Evolutionary conservation across 2,329 filamentous ascomycete species (phyloP), one percentile per base, ranked within the genome.

Genomic region (Beauveria bassiana): DNA sequence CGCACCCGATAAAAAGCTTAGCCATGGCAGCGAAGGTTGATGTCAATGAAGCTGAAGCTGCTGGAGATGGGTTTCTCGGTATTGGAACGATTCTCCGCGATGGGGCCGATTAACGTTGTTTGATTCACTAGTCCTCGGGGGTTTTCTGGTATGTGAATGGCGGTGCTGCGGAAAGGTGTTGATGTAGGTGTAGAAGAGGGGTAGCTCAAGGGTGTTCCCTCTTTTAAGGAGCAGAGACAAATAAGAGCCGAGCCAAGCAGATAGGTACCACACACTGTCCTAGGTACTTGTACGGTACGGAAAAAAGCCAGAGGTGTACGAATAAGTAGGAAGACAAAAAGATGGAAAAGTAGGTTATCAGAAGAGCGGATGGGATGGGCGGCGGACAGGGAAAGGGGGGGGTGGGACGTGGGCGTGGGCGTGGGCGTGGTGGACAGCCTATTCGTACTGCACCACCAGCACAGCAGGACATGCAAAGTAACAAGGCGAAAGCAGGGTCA

Each of bases 1-100:
- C 88, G 79, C 82, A 96, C 92, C 92, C 92, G 75, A 96, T 91
- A 75, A 97, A 97, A 70, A 97, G 85, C 78, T 97, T 97, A 64
- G 92, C 88, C 93, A 96, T 96, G 75, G 71, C 74, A 8, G 56
- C 34, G 5, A 18, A 20, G 12, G 22, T 28, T 50, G 34, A 12
- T 68, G 68, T 66, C 67, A 63, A 62, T 51, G 62, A 53, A 65
- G 64, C 43, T 46, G 58, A 18, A 31, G 54, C 26, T 62, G 52
- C 20, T 47, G 47, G 28, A 20, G 28, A 38, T 50, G 28, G 3
- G n/a, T 46, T 31, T 28, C 16, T 42, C 26, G 63, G 49, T 53
- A 45, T 53, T 26, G 28, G 22, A 42, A n/a, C 20, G 31, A 50
- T 43, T 14, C 31, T 50, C 50, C 34, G 46, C 55, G 55, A 59